Evolutionary conservation across 306 rosid genomes (phyloP), one percentile per base, ranked within the genome.

Genomic region (Carpinus viminea): DNA sequence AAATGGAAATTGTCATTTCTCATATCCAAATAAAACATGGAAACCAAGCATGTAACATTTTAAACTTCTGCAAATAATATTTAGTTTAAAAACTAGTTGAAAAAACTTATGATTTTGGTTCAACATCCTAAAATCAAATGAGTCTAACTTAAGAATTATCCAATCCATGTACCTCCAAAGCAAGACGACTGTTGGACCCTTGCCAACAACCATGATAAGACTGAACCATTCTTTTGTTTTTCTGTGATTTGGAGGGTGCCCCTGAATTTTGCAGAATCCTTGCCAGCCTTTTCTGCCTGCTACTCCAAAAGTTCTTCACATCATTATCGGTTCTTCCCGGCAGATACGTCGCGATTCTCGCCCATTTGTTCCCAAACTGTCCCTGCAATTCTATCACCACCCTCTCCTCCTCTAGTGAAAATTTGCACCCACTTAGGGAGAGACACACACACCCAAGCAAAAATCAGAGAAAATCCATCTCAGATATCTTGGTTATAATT

Each of bases 291-390:
- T 94, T 94, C 78, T 87, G 90, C 82, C 97, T 88, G 54, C 97
- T 92, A 81, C 98, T 94, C 98, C 97, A 94, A 81, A 94, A 94
- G 82, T 94, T 94, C 87, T 94, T 94, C 3, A 94, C 97, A 75
- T 94, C 98, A 57, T 94, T 94, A 79, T 92, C 97, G 10, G 97
- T 94, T 82, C 97, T 86, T 4, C 97, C 98, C 0, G 92, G 57
- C 81, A 94, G 76, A 79, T 86, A 85, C 2, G 97, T 87, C 4
- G 98, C 97, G 38, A 94, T 92, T 84, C 80, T 91, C 13, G 97
- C 98, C 98, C 98, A 94, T 81, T 82, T 94, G 93, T 94, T 94
- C 65, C 98, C 98, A 53, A 86, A 82, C 34, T 91, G 88, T 57
- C 87, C 89, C 83, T 94, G 97, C 88, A 94, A 85, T 47, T 94